phyloP scores from a whole-genome alignment of 208 protist species.

The Leishmania turanica region DNA sequence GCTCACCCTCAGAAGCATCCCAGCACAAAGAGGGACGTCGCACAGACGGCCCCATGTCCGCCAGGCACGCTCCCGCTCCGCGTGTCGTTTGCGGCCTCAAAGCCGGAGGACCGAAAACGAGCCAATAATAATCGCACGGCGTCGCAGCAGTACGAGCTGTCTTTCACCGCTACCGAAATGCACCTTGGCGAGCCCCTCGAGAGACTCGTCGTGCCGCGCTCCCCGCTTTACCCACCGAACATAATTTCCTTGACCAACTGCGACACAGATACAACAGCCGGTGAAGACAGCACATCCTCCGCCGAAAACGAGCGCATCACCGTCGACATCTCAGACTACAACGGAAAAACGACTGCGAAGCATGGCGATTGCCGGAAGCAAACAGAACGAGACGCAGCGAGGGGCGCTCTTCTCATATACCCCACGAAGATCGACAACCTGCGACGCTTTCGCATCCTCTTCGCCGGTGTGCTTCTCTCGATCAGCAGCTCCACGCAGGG shows the following conservation, averaged over 20 bases:
- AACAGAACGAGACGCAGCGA: background rate
- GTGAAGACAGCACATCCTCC: background rate
- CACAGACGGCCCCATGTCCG: background rate
- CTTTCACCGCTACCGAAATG: background rate
- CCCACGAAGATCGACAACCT: slow-evolving; percentile 41
- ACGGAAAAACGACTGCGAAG: background rate
- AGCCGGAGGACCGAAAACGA: background rate
- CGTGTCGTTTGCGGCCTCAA: slow-evolving; percentile 9
- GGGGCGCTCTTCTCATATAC: slow-evolving; percentile 29
- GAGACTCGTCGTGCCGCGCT: slow-evolving; percentile 5
- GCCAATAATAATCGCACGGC: background rate
- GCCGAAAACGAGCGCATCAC: background rate
- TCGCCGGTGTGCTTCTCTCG: slow-evolving; percentile 33
- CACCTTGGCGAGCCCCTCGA: background rate
- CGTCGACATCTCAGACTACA: too few species aligned
- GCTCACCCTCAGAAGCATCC: too few species aligned
- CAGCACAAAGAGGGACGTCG: background rate
- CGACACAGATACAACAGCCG: background rate
- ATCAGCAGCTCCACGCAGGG: slow-evolving; percentile 38
- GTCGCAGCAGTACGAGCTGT: slow-evolving; percentile 13
- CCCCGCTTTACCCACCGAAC: slow-evolving; percentile 13
- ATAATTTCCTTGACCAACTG: slow-evolving; percentile 4
- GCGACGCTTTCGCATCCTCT: slow-evolving; percentile 42
- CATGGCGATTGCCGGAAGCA: background rate
- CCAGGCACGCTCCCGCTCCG: background rate